Evolutionary conservation across 306 rosid genomes (phyloP).

Genomic region (Cyamopsis tetragonoloba): DNA sequence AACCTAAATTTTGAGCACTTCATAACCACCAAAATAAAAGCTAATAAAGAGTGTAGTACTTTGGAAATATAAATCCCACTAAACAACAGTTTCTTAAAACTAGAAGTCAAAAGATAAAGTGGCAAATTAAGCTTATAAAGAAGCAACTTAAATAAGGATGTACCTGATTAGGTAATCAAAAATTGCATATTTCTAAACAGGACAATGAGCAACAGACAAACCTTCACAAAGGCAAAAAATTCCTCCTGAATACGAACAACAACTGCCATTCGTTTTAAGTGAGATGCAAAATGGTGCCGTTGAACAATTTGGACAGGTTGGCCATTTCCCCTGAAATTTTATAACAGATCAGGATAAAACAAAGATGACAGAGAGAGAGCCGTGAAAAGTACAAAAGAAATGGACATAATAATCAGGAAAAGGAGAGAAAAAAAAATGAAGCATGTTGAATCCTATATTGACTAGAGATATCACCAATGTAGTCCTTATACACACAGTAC

Average conservation of each 20-base stretch:
- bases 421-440: conserved; percentile 7
- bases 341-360: conserved; percentile 5
- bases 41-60: neutral
- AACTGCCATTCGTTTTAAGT: conserved; percentile 95
- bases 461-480: too few relatives aligned
- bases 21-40: neutral
- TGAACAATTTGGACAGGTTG: conserved; percentile 89
- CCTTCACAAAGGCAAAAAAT: conserved; percentile 95
- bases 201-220: conserved; percentile 29
- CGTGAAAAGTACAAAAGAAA: neutral
- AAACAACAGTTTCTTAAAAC: neutral
- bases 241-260: conserved; percentile 91
- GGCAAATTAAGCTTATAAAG: neutral
- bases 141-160: conserved; percentile 5
- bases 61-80: neutral
- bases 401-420: neutral
- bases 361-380: neutral
- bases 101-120: neutral
- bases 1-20: neutral
- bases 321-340: conserved; percentile 74
- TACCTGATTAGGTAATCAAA: conserved; percentile 2
- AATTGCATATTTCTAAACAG: neutral
- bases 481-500: too few relatives aligned
- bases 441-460: too few relatives aligned
- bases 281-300: conserved; percentile 94